Evolutionary conservation across 805 yeast species (phyloP), one percentile per base, ranked within the genome.

Genomic region (Grigorovia yakushimaensis): DNA sequence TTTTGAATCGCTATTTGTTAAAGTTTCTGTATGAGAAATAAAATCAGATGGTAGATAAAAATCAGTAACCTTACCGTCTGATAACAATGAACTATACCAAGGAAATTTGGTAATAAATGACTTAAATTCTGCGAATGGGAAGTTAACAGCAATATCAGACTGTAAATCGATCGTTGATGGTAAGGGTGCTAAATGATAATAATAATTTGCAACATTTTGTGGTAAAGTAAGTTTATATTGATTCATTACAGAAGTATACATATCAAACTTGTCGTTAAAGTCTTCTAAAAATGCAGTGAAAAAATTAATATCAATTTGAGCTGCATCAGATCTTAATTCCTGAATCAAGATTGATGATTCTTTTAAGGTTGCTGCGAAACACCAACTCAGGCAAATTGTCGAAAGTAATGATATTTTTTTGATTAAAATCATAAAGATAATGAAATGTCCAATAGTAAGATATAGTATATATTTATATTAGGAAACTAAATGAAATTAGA

Each of bases 51-150:
- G 68, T 10, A 59, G 40, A 41, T 54, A 57, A 21, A 59, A 41
- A 3, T 64, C 57, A 7, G 64, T 45, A 19, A 45, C 48, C 7
- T 50, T 42, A 10, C 57, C 62, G 2, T 51, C 47, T 7, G 50
- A 39, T 35, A 62, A 38, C 13, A 61, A 39, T 5, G 61, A 58
- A 3, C 50, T 42, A 44, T 62, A 64, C 67, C 66, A 62, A 24
- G 66, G 65, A 41, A 61, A 61, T 5, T 51, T 49, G 1, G 71
- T 61, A 23, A 66, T 59, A 55, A 69, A 61, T 5, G 70, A 65
- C 35, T 56, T 53, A 47, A 70, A 68, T 5, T 65, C 67, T 3
- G 55, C 47, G 36, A 69, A 69, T 15, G 73, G 73, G 51, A 69
- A 68, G 10, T 54, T 49, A 20, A 45, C 46, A 13, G 62, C 51